Base-by-base conservation (phyloP, 805 yeast species). In the Saturnispora diversa region DNA sequence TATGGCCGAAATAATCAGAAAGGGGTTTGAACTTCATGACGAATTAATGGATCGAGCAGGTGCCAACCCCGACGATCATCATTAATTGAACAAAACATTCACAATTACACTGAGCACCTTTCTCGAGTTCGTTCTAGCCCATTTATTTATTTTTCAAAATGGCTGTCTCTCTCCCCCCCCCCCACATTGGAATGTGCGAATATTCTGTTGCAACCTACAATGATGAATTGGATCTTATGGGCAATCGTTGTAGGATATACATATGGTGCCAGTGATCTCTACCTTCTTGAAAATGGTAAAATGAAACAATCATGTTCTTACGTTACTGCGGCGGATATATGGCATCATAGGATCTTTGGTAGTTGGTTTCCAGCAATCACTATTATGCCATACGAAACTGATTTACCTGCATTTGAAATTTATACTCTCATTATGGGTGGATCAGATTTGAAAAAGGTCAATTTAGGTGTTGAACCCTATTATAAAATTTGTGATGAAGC, bases 401-500 rank as follows among this genome's bases (percentile, higher is more conserved):
- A 44, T 1, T 15, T 12, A 15, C 8, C 33, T 17, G 9, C 15
- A 9, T 45, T 44, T 7, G 44, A 45, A 0, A 39, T 58, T 2
- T 52, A 56, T 25, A 44, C 52, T 1, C 34, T 54, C 8, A 40
- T 56, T 12, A 47, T 60, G 26, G 47, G 58, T 1, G 52, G 51
- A 3, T 38, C 31, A 1, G 62, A 58, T 37, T 36, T 57, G 24
- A 39, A 46, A 28, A 50, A 52, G n/a, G 43, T 56, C 9, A 44
- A 44, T 30, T 44, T 57, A 17, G 58, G 53, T 8, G 41, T 50
- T 4, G 32, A 48, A 4, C 54, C 62, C 7, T 33, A 37, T 25
- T 44, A 48, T 30, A 56, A 58, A 43, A 50, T 59, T 19, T 60
- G 64, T 46, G 64, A 60, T 39, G 63, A 58, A 41, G 39, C 42